Conservation (phyloP, 177 flowering plant species). For the Vitis hybrid region DNA sequence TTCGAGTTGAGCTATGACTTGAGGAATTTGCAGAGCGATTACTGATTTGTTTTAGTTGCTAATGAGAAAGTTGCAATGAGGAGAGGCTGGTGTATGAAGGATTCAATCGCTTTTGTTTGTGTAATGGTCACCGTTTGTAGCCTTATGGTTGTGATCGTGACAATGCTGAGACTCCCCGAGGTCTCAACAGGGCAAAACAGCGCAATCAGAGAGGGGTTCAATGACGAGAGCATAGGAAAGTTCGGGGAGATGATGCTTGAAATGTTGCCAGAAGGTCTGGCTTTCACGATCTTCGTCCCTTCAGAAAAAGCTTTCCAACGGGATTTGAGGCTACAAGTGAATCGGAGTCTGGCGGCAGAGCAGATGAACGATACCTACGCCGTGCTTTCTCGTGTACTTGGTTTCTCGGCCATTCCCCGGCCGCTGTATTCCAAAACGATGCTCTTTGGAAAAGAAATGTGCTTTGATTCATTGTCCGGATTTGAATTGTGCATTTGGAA, state of each 20-base stretch:
- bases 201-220: slow-evolving; percentile 9
- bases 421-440: slow-evolving; percentile 39
- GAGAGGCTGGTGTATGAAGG: slow-evolving; percentile 28
- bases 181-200: slow-evolving; percentile 11
- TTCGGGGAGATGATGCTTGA: slow-evolving; percentile 70
- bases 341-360: slow-evolving; percentile 32
- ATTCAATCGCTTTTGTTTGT: slow-evolving; percentile 33
- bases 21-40: no score
- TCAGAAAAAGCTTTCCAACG: slow-evolving; percentile 68
- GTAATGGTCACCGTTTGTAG: slow-evolving; percentile 41
- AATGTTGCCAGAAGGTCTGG: slow-evolving; percentile 85
- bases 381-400: slow-evolving; percentile 60
- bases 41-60: no score
- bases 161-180: slow-evolving; percentile 59
- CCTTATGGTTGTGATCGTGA: slow-evolving; percentile 37
- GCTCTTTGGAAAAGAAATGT: slow-evolving; percentile 30
- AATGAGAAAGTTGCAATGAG: slow-evolving; percentile 14
- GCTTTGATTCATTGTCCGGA: slow-evolving; percentile 72
- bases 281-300: slow-evolving; percentile 80
- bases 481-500: slow-evolving; percentile 45
- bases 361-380: slow-evolving; percentile 53
- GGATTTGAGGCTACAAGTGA: slow-evolving; percentile 44
- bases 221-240: slow-evolving; percentile 34
- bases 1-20: background rate
- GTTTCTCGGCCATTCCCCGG: slow-evolving; percentile 72